phyloP scores from a whole-genome alignment of 1,284 basidiomycete genomes.

The Boletus nobilissimus region DNA sequence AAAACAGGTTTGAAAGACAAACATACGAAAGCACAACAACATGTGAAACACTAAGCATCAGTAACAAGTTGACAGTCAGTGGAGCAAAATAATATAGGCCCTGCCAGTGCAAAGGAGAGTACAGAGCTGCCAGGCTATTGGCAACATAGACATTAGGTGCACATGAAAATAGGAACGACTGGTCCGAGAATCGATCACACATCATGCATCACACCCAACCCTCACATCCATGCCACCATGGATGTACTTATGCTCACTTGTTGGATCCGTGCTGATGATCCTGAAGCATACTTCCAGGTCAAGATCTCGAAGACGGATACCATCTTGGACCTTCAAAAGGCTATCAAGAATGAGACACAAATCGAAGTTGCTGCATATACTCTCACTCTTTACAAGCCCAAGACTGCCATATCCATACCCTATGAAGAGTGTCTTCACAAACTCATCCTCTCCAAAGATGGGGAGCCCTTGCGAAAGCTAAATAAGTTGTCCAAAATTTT shows the following conservation, averaged over 20 bases:
- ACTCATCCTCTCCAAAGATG: not conserved
- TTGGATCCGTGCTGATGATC: not conserved
- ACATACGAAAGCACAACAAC: too few species aligned
- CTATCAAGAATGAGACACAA: not conserved
- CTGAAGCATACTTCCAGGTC: not conserved
- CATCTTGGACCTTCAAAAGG: not conserved
- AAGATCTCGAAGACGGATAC: not conserved
- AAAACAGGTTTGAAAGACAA: too few species aligned
- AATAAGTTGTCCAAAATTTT: not conserved
- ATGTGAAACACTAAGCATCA: too few species aligned
- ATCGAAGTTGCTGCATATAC: not conserved
- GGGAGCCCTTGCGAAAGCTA: not conserved
- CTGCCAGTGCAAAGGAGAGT: too few species aligned
- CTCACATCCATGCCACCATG: too few species aligned
- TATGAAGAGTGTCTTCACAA: not conserved
- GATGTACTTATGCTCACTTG: not conserved
- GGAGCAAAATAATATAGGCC: too few species aligned
- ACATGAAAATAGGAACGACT: too few species aligned
- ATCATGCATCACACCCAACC: too few species aligned
- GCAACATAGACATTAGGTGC: too few species aligned
- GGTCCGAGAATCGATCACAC: too few species aligned
- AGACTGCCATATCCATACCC: not conserved
- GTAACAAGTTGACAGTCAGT: too few species aligned
- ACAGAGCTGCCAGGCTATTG: too few species aligned
- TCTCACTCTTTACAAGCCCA: not conserved